Base-by-base conservation (phyloP, 495 filamentous ascomycete genomes). In the Aspergillus affinis region DNA sequence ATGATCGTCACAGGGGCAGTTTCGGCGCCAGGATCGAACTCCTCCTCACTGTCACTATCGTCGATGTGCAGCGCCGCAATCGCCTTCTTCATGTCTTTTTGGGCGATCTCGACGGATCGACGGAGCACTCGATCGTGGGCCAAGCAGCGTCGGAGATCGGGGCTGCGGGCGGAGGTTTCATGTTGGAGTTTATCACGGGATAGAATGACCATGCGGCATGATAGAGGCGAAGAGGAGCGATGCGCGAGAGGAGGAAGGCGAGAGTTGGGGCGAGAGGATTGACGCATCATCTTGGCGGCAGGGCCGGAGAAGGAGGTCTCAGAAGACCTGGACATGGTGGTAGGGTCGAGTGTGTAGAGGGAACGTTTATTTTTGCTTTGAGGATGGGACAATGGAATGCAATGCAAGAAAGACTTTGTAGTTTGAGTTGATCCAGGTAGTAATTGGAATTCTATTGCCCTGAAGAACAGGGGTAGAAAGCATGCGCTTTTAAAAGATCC, bases 121-220 rank as follows among this genome's bases (percentile, higher is more conserved):
- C 55, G 57, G 17, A 69, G 60, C 18, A 71, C 51, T 0, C 59
- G 48, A 20, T 66, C 61, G 54, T 71, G 69, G 50, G 60, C 65
- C 0, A 71, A 36, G 21, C 69, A 71, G 13, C 66, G 65, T 12
- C 69, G 69, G 9, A 71, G 60, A 45, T 71, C 62, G 13, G 69
- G 69, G 23, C 61, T 63, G 18, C 55, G 49, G 1, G 61, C 51
- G 10, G 63, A 27, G 3, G 58, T 13, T 48, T 71, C 64, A 27
- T 55, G 41, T 12, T 60, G 53, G 2, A 71, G 64, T 19, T 71
- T 66, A 19, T 56, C 48, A 36, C 61, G 60, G 15, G 69, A 71
- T 48, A 71, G 49, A 13, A 26, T 27, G 46, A 57, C 66, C 29
- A 71, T 62, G 27, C 56, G 61, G 13, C 48, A 57, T 49, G 56